Base-by-base conservation (phyloP, 495 filamentous ascomycete species). In the Cercophora newfieldiana region DNA sequence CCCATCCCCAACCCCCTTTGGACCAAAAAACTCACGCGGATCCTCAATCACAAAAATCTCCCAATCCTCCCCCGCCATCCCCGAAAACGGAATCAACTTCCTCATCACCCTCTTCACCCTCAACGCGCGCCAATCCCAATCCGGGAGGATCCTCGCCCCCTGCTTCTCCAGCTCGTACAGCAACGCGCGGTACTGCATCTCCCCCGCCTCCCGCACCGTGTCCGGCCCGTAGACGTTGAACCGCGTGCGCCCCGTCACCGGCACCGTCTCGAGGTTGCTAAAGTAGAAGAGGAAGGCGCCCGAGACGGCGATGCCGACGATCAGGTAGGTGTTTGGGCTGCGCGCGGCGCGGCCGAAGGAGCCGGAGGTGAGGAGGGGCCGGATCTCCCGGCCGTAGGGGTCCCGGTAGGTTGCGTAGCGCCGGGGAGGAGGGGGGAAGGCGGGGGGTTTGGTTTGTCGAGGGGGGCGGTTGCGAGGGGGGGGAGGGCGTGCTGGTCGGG, bases 11-110 rank as follows among this genome's bases (percentile, higher is more conserved):
- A 44, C 4, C 5, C 4, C 30, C 30, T 44, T 16, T 2, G 37
- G 3, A 19, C 14, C 64, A 44, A 44, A 44, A 44, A 44, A 44
- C 37, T 14, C 37, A 44, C 81, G 68, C 25, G 82, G 77, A 59
- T 89, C 89, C 14, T 92, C 81, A 62, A 98, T 94, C 19, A 98
- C 93, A 78, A 87, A 84, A 14, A 97, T 88, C 78, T 93, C 90
- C 94, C 94, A 97, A 7, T 88, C 78, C 65, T 84, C 80, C 14
- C 81, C 75, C 58, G 65, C 69, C 72, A 94, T 77, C 0, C 88
- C 88, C 31, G 81, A 86, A 28, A 85, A 82, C 3, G 91, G 91
- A 48, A 97, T 86, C 67, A 98, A 74, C 51, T 89, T 78, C 62
- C 83, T 72, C 78, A 97, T 80, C 0, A 97, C 90, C 37, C 84